Evolutionary conservation across 805 yeast genomes (phyloP), one percentile per base, ranked within the genome.

Genomic region (Priceomyces fermenticarens): DNA sequence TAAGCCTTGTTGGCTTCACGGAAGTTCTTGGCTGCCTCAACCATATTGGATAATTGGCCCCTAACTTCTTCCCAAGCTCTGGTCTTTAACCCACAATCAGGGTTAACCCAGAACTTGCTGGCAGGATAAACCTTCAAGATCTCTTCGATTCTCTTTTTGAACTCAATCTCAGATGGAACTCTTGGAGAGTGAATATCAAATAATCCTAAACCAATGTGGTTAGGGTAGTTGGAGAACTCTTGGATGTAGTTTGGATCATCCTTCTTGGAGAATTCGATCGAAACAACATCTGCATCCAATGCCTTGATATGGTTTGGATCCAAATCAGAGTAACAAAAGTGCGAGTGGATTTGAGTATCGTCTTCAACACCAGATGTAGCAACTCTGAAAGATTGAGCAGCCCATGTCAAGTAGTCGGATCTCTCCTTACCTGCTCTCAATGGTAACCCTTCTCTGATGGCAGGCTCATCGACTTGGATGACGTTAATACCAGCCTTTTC

Each of bases 291-390:
- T 59, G 99, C 99, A 73, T 93, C 99, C 67, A 93, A 81, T 56
- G 98, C 97, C 83, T 93, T 91, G 82, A 93, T 93, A 76, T 91
- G 97, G 83, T 87, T 87, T 67, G 98, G 98, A 80, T 93, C 98
- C 73, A 93, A 83, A 75, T 93, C 99, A 48, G 99, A 93, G 90
- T 93, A 93, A 80, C 99, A 93, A 95, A 93, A 93, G 78, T 93
- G 99, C 49, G 98, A 91, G 85, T 93, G 99, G 73, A 93, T 89
- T 79, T 93, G 99, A 59, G 99, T 93, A 54, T 80, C 70, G 80
- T 93, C 85, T 63, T 79, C 79, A 55, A 93, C 99, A 77, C 97
- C 98, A 52, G 97, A 90, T 55, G 98, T 93, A 63, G 99, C 96
- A 60, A 93, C 91, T 81, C 98, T 88, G 93, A 93, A 93, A 57